Conservation (phyloP, 2,329 filamentous ascomycete species). For the Claviceps sorghi region DNA sequence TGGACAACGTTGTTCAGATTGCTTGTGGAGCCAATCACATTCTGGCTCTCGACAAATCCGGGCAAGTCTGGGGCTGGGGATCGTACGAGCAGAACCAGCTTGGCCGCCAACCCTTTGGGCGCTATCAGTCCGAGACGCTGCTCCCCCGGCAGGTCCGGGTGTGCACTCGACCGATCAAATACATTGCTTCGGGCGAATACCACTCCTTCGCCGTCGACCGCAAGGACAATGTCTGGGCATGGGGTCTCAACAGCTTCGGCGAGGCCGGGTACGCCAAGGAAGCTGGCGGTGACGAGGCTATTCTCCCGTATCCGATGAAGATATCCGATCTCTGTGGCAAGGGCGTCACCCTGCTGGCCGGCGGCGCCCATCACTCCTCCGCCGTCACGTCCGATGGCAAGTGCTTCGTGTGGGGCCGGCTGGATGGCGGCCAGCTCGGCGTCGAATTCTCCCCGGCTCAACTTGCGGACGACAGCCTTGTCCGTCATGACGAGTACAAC, state of each 20-base stretch:
- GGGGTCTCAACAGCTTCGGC: slow-evolving; percentile 79
- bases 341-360: slow-evolving; percentile 53
- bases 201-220: slow-evolving; percentile 69
- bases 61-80: slow-evolving; percentile 56
- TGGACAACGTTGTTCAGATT: slow-evolving; percentile 51
- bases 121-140: slow-evolving; percentile 49
- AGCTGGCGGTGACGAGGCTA: slow-evolving; percentile 39
- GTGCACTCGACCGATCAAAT: slow-evolving; percentile 42
- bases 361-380: slow-evolving; percentile 61
- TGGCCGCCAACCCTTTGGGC: slow-evolving; percentile 42
- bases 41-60: slow-evolving; percentile 50
- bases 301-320: slow-evolving; percentile 55
- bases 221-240: slow-evolving; percentile 57
- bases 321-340: slow-evolving; percentile 49
- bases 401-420: slow-evolving; percentile 45
- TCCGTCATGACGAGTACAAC: slow-evolving; percentile 48
- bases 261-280: slow-evolving; percentile 56
- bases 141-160: slow-evolving; percentile 43
- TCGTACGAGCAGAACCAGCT: slow-evolving; percentile 53
- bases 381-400: slow-evolving; percentile 42
- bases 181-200: slow-evolving; percentile 53
- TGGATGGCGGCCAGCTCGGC: slow-evolving; percentile 39
- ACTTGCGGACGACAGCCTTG: slow-evolving; percentile 27
- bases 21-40: slow-evolving; percentile 57
- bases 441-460: slow-evolving; percentile 34